phyloP scores from a whole-genome alignment of 345 rosid species.

The Jatropha curcas region DNA sequence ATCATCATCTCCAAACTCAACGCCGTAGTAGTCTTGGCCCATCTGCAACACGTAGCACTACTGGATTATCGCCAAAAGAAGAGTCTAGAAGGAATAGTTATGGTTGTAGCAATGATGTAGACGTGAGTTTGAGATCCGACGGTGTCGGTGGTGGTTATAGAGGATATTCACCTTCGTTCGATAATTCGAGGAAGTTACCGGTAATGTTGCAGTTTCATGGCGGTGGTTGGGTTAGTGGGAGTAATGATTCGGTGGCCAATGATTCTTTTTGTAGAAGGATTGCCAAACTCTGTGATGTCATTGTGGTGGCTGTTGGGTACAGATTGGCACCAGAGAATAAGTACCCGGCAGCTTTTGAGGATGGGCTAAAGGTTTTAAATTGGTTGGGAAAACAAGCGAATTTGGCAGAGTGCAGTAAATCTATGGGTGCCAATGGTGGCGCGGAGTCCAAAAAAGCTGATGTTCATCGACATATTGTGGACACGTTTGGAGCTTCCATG shows the following conservation, averaged over 20 bases:
- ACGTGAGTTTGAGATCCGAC: conserved; percentile 45
- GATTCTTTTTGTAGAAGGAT: conserved; percentile 79
- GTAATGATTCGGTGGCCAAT: conserved; percentile 85
- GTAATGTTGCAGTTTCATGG: conserved; percentile 91
- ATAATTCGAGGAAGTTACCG: conserved; percentile 55
- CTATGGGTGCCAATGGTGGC: conserved; percentile 54
- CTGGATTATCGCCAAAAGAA: conserved; percentile 3
- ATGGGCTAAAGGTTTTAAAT: conserved; percentile 73
- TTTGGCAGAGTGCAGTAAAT: conserved; percentile 79
- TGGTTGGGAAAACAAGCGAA: conserved; percentile 98
- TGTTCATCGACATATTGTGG: conserved; percentile 61
- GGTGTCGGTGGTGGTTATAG: conserved; percentile 44
- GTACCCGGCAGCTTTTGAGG: conserved; percentile 87
- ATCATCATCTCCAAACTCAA: neutral
- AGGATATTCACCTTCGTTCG: conserved; percentile 65
- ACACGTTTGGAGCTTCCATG: conserved; percentile 82
- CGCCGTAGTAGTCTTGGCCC: conserved; percentile 61
- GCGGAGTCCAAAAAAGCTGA: conserved; percentile 69
- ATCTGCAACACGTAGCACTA: conserved; percentile 3
- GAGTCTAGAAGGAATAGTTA: conserved; percentile 54
- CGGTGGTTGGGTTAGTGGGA: conserved; percentile 96
- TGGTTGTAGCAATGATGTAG: conserved; percentile 43
- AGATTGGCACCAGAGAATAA: conserved; percentile 89
- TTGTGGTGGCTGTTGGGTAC: conserved; percentile 89
- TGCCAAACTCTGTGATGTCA: conserved; percentile 76